These are phyloP conservation scores for Cutaneotrichosporon sp. DNA, from an alignment of 1,284 basidiomycete genomes.

Conservation along the genomic window DNA sequence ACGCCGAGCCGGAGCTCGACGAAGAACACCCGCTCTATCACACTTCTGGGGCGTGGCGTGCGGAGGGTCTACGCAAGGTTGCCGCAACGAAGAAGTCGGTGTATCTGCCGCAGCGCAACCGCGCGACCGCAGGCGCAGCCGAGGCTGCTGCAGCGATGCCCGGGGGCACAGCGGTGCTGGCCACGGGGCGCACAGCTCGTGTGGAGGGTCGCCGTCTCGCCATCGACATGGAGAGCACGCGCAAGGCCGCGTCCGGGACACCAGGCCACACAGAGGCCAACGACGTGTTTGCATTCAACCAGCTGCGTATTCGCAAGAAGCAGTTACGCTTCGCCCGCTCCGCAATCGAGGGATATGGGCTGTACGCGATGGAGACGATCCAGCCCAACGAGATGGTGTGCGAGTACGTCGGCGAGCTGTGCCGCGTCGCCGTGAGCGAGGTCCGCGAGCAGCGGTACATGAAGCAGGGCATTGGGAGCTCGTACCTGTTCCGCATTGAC, in stretches of 20 bases:
- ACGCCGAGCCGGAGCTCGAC: conserved; percentile 19
- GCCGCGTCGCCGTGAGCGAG: conserved; percentile 92
- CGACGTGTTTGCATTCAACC: conserved; percentile 87
- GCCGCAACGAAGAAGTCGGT: conserved; percentile 84
- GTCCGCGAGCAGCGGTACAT: conserved; percentile 96
- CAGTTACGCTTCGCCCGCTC: conserved; percentile 92
- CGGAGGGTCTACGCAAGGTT: conserved; percentile 93
- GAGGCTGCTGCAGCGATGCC: conserved; percentile 27
- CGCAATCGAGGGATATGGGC: conserved; percentile 96
- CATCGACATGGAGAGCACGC: conserved; percentile 92
- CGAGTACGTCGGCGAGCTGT: conserved; percentile 97
- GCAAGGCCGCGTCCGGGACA: conserved; percentile 48
- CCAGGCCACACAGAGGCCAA: conserved; percentile 49
- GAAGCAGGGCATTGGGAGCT: conserved; percentile 88
- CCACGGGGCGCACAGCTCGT: conserved; percentile 83
- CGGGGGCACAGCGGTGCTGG: conserved; percentile 35
- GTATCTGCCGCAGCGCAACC: conserved; percentile 63
- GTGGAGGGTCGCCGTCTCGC: conserved; percentile 90
- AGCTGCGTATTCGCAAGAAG: conserved; percentile 96
- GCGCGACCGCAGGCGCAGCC: conserved; percentile 49
- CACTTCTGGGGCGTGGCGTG: conserved; percentile 53
- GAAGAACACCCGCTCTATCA: conserved; percentile 38
- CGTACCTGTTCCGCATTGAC: conserved; percentile 89
- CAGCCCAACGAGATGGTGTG: conserved; percentile 97
- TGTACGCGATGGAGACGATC: conserved; percentile 94